Conservation (phyloP, 768 basidiomycete species). For the Rhodotorula babjevae region DNA sequence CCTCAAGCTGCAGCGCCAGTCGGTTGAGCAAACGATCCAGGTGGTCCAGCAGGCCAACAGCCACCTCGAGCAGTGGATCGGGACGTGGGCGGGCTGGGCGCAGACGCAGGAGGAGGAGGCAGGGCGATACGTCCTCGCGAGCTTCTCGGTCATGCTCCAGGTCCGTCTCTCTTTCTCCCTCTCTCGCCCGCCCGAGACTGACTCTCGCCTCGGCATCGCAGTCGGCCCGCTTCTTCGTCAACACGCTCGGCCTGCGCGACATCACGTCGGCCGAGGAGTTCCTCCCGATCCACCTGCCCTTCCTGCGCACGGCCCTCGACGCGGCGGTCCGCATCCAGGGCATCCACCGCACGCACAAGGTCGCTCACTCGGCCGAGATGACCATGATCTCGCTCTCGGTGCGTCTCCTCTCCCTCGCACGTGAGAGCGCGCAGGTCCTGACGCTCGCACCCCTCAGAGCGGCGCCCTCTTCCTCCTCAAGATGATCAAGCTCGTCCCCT, state of each 20-base stretch:
- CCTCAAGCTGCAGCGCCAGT: constrained; percentile 27
- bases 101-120: constrained; percentile 14
- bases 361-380: constrained; percentile 32
- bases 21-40: constrained; percentile 18
- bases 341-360: constrained; percentile 21
- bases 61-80: constrained; percentile 26
- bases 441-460: constrained; percentile 8
- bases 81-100: constrained; percentile 31
- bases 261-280: constrained; percentile 30
- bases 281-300: constrained; percentile 17
- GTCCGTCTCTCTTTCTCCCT: neutral
- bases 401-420: neutral
- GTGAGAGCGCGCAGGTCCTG: too few relatives aligned
- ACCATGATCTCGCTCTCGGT: constrained; percentile 29
- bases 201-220: constrained; percentile 17
- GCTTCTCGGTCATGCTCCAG: neutral
- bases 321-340: constrained; percentile 32
- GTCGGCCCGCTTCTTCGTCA: constrained; percentile 20
- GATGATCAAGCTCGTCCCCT: constrained; percentile 36
- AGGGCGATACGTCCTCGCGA: neutral
- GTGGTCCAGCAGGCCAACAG: constrained; percentile 21
- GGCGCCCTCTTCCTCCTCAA: constrained; percentile 37
- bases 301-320: constrained; percentile 15
- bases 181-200: neutral
- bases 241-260: constrained; percentile 28